These are phyloP conservation scores for Marasmius oreades DNA, from an alignment of 1,284 basidiomycete genomes.

Conservation along the genomic window DNA sequence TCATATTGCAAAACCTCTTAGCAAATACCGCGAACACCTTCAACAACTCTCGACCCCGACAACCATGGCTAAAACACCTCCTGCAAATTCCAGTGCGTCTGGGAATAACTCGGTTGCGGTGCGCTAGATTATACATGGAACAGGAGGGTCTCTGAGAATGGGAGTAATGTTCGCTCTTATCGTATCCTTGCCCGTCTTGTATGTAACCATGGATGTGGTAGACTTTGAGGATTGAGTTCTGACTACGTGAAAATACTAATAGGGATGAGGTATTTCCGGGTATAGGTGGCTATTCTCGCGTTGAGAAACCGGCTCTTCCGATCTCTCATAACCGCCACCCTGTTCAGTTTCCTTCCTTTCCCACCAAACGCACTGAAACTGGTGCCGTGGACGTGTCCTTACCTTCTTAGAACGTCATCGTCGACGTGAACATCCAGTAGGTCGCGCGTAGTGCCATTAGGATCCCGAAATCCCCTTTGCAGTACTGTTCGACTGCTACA, in stretches of 20 bases:
- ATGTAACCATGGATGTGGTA: no score
- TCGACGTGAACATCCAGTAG: background rate
- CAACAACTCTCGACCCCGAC: constrained; percentile 21
- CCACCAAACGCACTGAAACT: background rate
- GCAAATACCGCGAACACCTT: constrained; percentile 38
- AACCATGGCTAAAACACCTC: constrained; percentile 28
- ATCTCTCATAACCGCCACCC: background rate
- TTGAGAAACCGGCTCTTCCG: background rate
- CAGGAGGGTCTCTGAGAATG: no score
- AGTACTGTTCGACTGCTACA: background rate
- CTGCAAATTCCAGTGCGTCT: constrained; percentile 21
- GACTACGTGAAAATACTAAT: no score
- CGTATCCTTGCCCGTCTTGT: no score
- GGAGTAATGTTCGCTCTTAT: no score
- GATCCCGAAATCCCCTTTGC: background rate
- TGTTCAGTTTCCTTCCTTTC: background rate
- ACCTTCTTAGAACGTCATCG: background rate
- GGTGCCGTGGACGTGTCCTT: background rate
- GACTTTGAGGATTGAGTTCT: no score
- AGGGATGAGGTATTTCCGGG: no score
- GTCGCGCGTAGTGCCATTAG: background rate
- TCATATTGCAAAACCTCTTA: constrained; percentile 39
- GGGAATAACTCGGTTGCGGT: constrained; percentile 13
- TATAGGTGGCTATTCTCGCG: constrained; percentile 1
- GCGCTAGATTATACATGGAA: background rate